Evolutionary conservation across 1,284 basidiomycete genomes (phyloP).

Genomic region (Malassezia yamatoensis): DNA sequence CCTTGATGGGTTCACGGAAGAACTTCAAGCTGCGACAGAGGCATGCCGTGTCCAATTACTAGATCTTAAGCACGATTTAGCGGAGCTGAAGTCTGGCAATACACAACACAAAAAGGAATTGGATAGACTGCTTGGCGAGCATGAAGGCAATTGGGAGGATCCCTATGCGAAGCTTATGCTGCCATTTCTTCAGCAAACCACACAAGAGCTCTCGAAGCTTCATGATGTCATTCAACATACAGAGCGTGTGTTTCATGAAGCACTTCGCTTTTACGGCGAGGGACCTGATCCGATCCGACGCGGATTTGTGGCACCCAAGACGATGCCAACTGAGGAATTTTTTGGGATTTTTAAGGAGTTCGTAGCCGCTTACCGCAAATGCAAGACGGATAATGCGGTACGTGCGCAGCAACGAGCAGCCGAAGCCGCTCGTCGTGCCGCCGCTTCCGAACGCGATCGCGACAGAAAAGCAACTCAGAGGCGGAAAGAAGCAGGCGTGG

Average conservation of each 20-base stretch:
- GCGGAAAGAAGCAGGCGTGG: constrained; percentile 40
- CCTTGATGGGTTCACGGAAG: constrained; percentile 78
- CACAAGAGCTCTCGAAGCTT: constrained; percentile 29
- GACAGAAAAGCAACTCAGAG: constrained; percentile 38
- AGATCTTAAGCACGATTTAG: constrained; percentile 44
- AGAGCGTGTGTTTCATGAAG: constrained; percentile 41
- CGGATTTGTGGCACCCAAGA: constrained; percentile 34
- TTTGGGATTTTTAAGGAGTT: constrained; percentile 48
- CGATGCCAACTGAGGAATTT: constrained; percentile 47
- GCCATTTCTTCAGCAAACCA: constrained; percentile 40
- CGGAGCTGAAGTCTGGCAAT: constrained; percentile 44
- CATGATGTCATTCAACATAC: constrained; percentile 42
- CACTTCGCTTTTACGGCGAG: constrained; percentile 46
- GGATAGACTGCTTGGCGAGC: constrained; percentile 42
- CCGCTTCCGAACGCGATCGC: constrained; percentile 40
- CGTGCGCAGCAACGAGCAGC: constrained; percentile 40
- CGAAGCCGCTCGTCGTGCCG: constrained; percentile 41
- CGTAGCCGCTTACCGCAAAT: constrained; percentile 42
- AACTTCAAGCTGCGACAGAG: constrained; percentile 77
- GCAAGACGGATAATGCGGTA: constrained; percentile 38
- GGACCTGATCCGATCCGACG: constrained; percentile 42
- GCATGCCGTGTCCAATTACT: constrained; percentile 61
- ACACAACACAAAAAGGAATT: constrained; percentile 44
- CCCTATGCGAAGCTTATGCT: constrained; percentile 47
- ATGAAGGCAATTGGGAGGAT: constrained; percentile 36